Percentiles rank a stretch among this genome's conserved stretches.
Evolutionary conservation across 139 green algal genomes (phyloP).

Genomic region (Micractinium conductrix): DNA sequence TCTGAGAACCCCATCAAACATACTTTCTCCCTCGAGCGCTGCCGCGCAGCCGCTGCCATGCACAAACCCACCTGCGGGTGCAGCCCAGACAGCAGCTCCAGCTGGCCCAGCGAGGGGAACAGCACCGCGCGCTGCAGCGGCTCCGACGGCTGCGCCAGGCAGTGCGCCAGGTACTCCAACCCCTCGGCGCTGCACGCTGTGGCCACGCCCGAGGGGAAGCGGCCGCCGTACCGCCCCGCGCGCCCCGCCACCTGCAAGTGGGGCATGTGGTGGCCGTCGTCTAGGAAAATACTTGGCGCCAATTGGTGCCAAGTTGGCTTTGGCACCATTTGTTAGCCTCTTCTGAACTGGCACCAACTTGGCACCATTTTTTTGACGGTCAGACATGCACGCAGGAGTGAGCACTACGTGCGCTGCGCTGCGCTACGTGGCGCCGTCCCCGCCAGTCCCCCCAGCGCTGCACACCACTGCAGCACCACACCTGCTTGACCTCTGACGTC

Average conservation of each 20-base stretch:
- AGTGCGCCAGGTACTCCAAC: conserved; percentile 33
- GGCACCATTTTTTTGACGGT: too few species aligned
- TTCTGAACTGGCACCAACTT: too few species aligned
- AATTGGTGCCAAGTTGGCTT: too few species aligned
- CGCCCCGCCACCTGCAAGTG: conserved; percentile 13
- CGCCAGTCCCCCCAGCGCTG: too few species aligned
- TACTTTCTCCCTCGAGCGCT: too few species aligned
- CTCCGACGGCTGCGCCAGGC: conserved; percentile 1
- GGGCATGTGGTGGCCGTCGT: too few species aligned
- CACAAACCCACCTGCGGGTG: conserved; percentile 8
- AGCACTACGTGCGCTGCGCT: neutral
- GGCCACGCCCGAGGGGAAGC: conserved; percentile 21
- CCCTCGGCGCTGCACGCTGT: conserved; percentile 30
- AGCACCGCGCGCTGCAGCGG: conserved; percentile 16
- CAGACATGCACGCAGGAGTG: too few species aligned
- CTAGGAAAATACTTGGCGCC: too few species aligned
- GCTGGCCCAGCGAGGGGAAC: conserved; percentile 58
- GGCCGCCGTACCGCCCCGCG: conserved; percentile 13
- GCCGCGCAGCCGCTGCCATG: too few species aligned
- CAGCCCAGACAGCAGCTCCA: conserved; percentile 61
- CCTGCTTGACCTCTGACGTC: conserved; percentile 71
- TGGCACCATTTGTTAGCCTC: too few species aligned
- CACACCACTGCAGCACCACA: conserved; percentile 64
- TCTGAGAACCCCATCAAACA: too few species aligned
- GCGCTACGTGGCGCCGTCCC: conserved; percentile 32